Evolutionary conservation across 225 moss, liverwort and hornwort genomes (phyloP).

Genomic region (Bryum argenteum): DNA sequence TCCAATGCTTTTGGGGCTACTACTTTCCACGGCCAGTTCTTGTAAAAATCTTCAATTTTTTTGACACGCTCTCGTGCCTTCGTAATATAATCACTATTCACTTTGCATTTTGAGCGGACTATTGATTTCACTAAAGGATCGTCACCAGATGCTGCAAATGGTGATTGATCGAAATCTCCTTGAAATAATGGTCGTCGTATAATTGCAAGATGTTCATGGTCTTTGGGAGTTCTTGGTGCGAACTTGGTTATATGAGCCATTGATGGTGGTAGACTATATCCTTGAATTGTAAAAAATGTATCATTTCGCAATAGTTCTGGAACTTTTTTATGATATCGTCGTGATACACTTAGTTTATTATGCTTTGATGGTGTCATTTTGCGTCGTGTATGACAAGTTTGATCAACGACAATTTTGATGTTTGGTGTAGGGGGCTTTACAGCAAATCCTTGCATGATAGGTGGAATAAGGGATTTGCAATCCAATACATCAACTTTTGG

Average conservation of each 20-base stretch:
- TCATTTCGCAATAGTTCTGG: conserved; percentile 32
- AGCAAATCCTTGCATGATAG: background rate
- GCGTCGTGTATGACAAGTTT: background rate
- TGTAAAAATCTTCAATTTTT: conserved; percentile 31
- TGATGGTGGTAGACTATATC: conserved; percentile 39
- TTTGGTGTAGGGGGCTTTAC: conserved; percentile 35
- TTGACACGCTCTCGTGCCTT: conserved; percentile 15
- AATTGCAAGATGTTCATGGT: conserved; percentile 37
- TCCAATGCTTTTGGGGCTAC: background rate
- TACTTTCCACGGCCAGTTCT: conserved; percentile 31
- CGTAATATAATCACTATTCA: conserved; percentile 21
- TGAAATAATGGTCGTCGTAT: conserved; percentile 34
- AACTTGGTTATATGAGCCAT: conserved; percentile 46
- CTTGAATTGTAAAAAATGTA: conserved; percentile 37
- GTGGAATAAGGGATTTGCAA: conserved; percentile 31
- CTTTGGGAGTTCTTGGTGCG: conserved; percentile 38
- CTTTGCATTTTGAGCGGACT: conserved; percentile 5
- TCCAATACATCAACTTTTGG: conserved; percentile 16
- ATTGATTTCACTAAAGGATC: background rate
- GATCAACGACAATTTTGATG: background rate
- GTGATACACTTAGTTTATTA: conserved; percentile 12
- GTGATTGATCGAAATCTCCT: background rate
- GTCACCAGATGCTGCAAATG: background rate
- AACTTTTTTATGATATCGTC: conserved; percentile 24
- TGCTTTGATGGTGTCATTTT: conserved; percentile 39